Percentiles rank a stretch among this genome's conserved stretches.
These are phyloP conservation scores for Trematosphaeria pertusa DNA, from an alignment of 2,329 filamentous ascomycete genomes.

Conservation along the genomic window DNA sequence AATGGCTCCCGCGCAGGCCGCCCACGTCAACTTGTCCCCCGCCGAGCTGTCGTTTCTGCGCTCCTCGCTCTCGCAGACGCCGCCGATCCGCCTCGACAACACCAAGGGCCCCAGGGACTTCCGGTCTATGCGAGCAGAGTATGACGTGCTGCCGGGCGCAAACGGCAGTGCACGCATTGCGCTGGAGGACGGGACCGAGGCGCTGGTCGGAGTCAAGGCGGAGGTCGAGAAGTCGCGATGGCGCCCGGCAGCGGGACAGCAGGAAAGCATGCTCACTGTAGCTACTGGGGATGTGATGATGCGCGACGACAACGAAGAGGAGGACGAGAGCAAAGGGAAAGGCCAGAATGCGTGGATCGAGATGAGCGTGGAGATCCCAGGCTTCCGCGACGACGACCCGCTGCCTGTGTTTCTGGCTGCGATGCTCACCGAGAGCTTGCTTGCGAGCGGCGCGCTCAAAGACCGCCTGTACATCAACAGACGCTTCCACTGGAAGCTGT, in stretches of 20 bases:
- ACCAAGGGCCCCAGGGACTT: conserved; percentile 74
- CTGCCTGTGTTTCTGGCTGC: conserved; percentile 84
- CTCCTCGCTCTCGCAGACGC: conserved; percentile 78
- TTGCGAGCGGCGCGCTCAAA: conserved; percentile 71
- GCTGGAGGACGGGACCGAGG: conserved; percentile 94
- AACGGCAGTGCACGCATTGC: conserved; percentile 94
- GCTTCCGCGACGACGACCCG: conserved; percentile 88
- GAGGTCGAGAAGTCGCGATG: conserved; percentile 79
- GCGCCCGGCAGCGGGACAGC: conserved; percentile 28
- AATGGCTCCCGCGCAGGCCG: conserved; percentile 43
- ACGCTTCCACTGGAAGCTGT: conserved; percentile 95
- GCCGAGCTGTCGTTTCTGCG: conserved; percentile 97
- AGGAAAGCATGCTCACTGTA: conserved; percentile 32
- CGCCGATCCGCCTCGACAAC: conserved; percentile 84
- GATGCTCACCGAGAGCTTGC: conserved; percentile 87
- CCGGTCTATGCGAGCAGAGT: conserved; percentile 88
- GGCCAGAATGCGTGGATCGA: conserved; percentile 80
- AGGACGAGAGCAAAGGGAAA: conserved; percentile 38
- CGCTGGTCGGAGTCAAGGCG: conserved; percentile 93
- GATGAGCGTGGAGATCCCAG: conserved; percentile 89
- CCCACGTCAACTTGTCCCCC: conserved; percentile 81
- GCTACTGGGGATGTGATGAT: conserved; percentile 51
- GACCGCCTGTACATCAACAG: conserved; percentile 84
- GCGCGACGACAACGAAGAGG: conserved; percentile 42
- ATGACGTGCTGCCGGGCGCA: conserved; percentile 83